Evolutionary conservation across 208 protist genomes (phyloP), one percentile per base, ranked within the genome.

Genomic region (Angomonas desouzai): DNA sequence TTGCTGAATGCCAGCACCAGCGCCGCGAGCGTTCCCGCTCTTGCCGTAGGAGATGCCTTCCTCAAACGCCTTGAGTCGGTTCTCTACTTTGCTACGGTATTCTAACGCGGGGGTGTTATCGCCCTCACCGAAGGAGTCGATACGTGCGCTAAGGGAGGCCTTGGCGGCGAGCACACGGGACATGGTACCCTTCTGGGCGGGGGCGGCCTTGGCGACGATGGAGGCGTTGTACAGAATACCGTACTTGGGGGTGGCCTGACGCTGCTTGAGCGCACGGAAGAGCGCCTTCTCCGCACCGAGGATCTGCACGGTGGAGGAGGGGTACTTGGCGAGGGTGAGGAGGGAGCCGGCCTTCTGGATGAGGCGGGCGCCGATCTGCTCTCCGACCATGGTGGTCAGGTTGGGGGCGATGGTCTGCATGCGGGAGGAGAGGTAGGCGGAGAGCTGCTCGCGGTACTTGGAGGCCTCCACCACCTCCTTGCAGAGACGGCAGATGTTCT

Each of bases 211-310:
- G 23, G 93, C 92, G 43, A 99, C 94, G 13, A 99, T 71, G n/a
- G 92, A 94, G 33, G 98, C 98, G 74, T 99, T 97, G 90, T 99
- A 99, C 28, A 99, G 93, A 20, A 99, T 89, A 67, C 98, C 98
- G 85, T 99, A 99, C 89, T 99, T 99, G 59, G 99, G 99, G 29
- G 98, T 99, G 10, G 98, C 96, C 81, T 99, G 93, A 64, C 98
- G 97, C 62, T 98, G 96, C 84, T 99, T 99, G 30, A 99, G 82
- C 22, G 96, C 96, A 55, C 95, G 87, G 84, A 98, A 98, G n/a
- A 99, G 90, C 3, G 98, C 97, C 80, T 99, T 99, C 83, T 99
- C 98, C 16, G 98, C 98, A 48, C 98, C 99, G 13, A 99, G 88
- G 65, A 99, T 99, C 85, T 99, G 98, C 47, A 99, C 89, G 0